phyloP scores from a whole-genome alignment of 305 asterid genomes.

The Fraxinus floribunda region DNA sequence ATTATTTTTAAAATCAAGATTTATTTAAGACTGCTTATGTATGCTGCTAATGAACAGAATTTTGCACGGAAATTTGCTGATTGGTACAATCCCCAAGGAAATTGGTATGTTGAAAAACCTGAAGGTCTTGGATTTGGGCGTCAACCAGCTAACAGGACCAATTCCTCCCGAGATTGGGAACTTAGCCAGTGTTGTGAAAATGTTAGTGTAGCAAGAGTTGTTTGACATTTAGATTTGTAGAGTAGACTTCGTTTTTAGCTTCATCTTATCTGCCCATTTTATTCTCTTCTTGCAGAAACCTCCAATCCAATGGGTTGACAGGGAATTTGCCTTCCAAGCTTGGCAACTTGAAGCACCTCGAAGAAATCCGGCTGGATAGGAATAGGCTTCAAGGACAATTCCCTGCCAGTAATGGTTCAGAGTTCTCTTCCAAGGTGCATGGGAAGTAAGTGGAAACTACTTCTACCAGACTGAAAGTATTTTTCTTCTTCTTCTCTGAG shows the following conservation, averaged over 20 bases:
- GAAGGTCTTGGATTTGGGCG: conserved; percentile 76
- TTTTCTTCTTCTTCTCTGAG: not conserved
- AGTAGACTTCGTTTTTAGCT: conserved; percentile 14
- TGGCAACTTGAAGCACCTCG: conserved; percentile 67
- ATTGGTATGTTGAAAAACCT: conserved; percentile 72
- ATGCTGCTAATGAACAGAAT: conserved; percentile 41
- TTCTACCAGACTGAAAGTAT: not conserved
- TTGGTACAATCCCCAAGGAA: conserved; percentile 85
- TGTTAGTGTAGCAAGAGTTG: conserved; percentile 51
- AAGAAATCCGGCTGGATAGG: conserved; percentile 83
- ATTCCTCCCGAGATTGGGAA: conserved; percentile 88
- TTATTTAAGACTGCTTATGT: conserved; percentile 14
- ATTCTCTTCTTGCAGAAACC: conserved; percentile 54
- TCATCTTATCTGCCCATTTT: not conserved
- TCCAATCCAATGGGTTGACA: conserved; percentile 81
- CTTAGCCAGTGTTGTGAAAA: conserved; percentile 51
- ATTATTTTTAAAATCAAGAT: not conserved
- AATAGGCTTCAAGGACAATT: conserved; percentile 72
- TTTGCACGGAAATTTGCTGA: conserved; percentile 73
- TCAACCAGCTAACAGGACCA: conserved; percentile 73
- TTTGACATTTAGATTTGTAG: conserved; percentile 10
- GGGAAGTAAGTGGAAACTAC: conserved; percentile 56
- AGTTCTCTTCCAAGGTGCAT: conserved; percentile 31
- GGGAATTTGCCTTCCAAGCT: conserved; percentile 80
- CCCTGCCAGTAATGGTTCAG: conserved; percentile 59